Evolutionary conservation across 2,329 filamentous ascomycete genomes (phyloP), one percentile per base, ranked within the genome.

Genomic region (Acarospora socialis): DNA sequence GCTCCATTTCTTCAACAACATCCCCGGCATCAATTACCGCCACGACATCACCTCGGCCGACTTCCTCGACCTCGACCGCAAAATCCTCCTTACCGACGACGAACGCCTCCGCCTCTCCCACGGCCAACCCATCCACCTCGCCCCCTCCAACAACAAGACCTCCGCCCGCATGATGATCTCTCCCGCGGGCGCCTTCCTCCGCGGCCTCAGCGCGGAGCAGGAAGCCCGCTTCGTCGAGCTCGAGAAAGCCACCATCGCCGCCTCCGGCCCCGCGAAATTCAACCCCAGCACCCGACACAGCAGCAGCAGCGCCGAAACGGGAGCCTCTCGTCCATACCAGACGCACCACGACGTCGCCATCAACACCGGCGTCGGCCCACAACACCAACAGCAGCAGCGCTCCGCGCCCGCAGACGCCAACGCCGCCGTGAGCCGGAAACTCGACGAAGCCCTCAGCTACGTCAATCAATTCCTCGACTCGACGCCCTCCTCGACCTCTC

Each of bases 101-200:
- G 30, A 38, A 14, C n/a, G 15, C 19, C 14, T 7, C n/a, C n/a
- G 17, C 5, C 22, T 38, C 8, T 33, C 35, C 14, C 53, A 53
- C 17, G 60, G 60, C 14, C 51, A 60, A 36, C 49, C 56, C 4
- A 47, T 64, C 22, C 53, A 53, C 16, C 42, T 61, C 21, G 52
- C 55, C 9, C 39, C 45, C 7, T 49, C 52, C 5, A 49, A 49
- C 18, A 57, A 61, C 31, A 47, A 53, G 17, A n/a, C n/a, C n/a
- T n/a, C n/a, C n/a, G n/a, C n/a, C n/a, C 51, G 56, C 21, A 57
- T 56, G 32, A 43, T 65, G 16, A 56, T 64, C 32, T 63, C 55
- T 7, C 60, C 61, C 8, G 50, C 53, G 15, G 60, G 61, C 3
- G 56, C 52, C 32, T 52, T 63, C 3, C 45, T 64, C 15, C 54